Percentiles rank a stretch among this genome's conserved stretches.
phyloP scores from a whole-genome alignment of 1,284 basidiomycete genomes.

The Cerrena zonata region DNA sequence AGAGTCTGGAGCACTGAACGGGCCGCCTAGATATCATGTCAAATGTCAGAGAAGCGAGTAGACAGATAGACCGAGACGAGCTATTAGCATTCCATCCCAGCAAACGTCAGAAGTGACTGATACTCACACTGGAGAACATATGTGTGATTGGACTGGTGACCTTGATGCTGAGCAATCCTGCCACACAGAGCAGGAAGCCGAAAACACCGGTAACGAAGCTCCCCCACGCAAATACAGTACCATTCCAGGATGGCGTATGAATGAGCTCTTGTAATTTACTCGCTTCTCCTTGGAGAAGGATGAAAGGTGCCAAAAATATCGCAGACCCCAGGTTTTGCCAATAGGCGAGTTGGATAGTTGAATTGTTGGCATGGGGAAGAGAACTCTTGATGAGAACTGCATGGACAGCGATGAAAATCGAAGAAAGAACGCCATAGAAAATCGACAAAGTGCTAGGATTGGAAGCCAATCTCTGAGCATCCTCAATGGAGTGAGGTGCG shows the following conservation, averaged over 20 bases:
- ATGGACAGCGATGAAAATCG: constrained; percentile 68
- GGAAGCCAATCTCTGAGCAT: constrained; percentile 23
- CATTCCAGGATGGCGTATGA: constrained; percentile 40
- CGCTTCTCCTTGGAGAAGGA: constrained; percentile 52
- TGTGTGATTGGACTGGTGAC: constrained; percentile 69
- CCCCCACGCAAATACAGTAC: constrained; percentile 54
- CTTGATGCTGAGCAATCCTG: constrained; percentile 66
- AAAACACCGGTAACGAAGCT: constrained; percentile 64
- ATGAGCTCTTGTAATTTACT: constrained; percentile 35
- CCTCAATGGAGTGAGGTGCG: constrained; percentile 36
- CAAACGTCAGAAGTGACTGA: constrained; percentile 4
- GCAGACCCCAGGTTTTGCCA: constrained; percentile 71
- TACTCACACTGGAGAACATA: constrained; percentile 68
- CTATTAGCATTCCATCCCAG: neutral
- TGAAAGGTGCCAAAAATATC: constrained; percentile 55
- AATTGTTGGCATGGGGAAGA: constrained; percentile 59
- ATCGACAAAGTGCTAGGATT: constrained; percentile 52
- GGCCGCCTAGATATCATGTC: constrained; percentile 43
- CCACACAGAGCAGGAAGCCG: constrained; percentile 67
- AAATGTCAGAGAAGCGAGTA: neutral
- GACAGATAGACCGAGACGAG: neutral
- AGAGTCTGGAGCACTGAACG: constrained; percentile 70
- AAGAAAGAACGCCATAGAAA: constrained; percentile 63
- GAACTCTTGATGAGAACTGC: constrained; percentile 69
- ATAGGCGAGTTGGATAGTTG: constrained; percentile 67